Base-by-base conservation (phyloP, 1,284 basidiomycete species). In the Spongiforma sp. region DNA sequence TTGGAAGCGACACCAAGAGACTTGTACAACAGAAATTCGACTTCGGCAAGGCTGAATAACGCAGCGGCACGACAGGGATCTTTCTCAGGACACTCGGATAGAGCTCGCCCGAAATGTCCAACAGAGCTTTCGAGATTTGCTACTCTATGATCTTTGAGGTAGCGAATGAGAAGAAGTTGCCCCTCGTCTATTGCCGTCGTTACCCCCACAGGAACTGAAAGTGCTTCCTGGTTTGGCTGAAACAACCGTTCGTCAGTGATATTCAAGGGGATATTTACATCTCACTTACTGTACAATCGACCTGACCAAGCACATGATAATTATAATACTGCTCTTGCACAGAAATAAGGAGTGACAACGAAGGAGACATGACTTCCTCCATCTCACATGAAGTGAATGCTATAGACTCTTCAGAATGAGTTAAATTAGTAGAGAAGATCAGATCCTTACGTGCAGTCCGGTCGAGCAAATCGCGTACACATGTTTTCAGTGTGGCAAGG, bases 31-130 rank as follows among this genome's bases (percentile, higher is more conserved):
- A 62, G 55, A 30, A 62, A 62, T 24, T 56, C 32, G 28, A 26
- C 60, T n/a, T 34, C 60, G 1, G 67, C 71, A 6, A 71, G 39
- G 57, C 73, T 72, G 33, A 36, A 64, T 3, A 69, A 53, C 10
- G 46, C 66, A 3, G 54, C 55, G 2, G 60, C 34, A 30, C 34
- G 39, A 37, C 56, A 54, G 14, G 33, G 43, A 24, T 62, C 34
- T 5, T 33, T 19, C 2, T 39, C 15, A 5, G 52, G 48, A 50
- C 65, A 69, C 41, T 9, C 26, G 7, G 21, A 28, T 24, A 63
- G 57, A 21, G 59, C 65, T 8, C 24, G 15, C n/a, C 57, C 32
- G 36, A 69, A 68, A 57, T 64, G 33, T 41, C 33, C 39, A 36
- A 60, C 26, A 19, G 67, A 66, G n/a, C 7, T 14, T 5, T 54